phyloP scores from a whole-genome alignment of 176 grass and related monocot species.

The Oryza meridionalis region DNA sequence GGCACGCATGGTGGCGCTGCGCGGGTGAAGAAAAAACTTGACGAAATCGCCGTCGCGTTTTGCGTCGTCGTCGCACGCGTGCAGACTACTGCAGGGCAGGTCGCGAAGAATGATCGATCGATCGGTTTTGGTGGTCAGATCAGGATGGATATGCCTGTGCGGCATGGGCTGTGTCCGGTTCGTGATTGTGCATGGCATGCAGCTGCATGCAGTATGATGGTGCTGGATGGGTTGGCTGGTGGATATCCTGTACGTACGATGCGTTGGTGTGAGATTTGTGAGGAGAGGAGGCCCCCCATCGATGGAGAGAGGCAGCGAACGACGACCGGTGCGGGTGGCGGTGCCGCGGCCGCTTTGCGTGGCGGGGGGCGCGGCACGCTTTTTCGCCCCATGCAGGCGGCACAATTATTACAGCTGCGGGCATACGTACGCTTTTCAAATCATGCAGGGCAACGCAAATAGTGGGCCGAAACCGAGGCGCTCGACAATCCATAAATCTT shows the following conservation, averaged over 20 bases:
- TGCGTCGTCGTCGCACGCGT: too few relatives aligned
- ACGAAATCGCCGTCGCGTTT: too few relatives aligned
- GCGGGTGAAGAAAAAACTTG: not conserved
- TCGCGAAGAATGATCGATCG: too few relatives aligned
- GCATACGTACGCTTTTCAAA: not conserved
- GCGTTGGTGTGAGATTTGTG: not conserved
- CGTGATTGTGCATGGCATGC: not conserved
- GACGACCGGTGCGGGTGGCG: not conserved
- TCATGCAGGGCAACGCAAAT: too few relatives aligned
- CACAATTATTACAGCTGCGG: conserved; percentile 48
- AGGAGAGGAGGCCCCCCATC: not conserved
- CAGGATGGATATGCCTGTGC: too few relatives aligned
- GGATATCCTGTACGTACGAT: too few relatives aligned
- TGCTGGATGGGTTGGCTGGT: not conserved
- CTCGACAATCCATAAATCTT: too few relatives aligned
- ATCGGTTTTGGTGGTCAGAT: too few relatives aligned
- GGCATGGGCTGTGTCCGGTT: too few relatives aligned
- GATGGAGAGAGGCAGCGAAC: not conserved
- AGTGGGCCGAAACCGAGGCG: too few relatives aligned
- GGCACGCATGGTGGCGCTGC: not conserved
- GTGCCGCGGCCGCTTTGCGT: not conserved
- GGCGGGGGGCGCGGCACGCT: not conserved
- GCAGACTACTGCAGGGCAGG: too few relatives aligned
- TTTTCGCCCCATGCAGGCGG: conserved; percentile 45
- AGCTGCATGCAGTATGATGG: too few relatives aligned